Base-by-base conservation (phyloP, 176 grass and related monocot species). In the Leersia perrieri region DNA sequence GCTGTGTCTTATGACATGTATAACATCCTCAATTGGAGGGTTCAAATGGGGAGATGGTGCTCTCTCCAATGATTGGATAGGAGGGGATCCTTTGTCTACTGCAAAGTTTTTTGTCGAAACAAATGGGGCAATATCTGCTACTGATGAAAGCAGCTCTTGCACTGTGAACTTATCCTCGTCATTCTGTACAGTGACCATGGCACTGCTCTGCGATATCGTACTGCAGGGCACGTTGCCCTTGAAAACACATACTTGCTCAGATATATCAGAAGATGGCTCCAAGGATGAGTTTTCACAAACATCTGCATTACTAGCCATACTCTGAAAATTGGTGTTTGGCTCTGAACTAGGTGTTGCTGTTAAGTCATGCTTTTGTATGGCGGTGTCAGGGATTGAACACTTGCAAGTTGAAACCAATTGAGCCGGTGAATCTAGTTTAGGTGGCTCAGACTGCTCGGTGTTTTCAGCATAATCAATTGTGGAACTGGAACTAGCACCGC, bases 111-210 rank as follows among this genome's bases (percentile, higher is more conserved):
- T 87, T 18, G 69, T 70, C 73, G 92, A 74, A 73, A 85, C 84
- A 63, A 84, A 84, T 8, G 82, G 71, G 74, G 73, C 60, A 81
- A 70, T 86, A 73, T 86, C 85, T 61, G 86, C 79, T 68, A 92
- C 87, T 26, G 93, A 84, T 57, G 93, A 96, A 72, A 96, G 91
- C 41, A 99, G 80, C 34, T 99, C 97, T 86, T 90, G 85, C 61
- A 99, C 97, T 33, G 89, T 91, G 79, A 93, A 96, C 82, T 91
- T 93, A 73, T 96, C 97, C 44, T 91, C 89, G n/a, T 88, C 93
- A 75, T 64, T 60, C 35, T 61, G 84, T 73, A 39, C 76, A 75
- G 49, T 82, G 16, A 65, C 79, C 23, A 26, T 49, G 5, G 63
- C 65, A 85, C 57, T 74, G 29, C 80, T 82, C 40, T 88, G 82